phyloP scores from a whole-genome alignment of 1,139 yeast species.

The Meyerozyma athensensis region DNA sequence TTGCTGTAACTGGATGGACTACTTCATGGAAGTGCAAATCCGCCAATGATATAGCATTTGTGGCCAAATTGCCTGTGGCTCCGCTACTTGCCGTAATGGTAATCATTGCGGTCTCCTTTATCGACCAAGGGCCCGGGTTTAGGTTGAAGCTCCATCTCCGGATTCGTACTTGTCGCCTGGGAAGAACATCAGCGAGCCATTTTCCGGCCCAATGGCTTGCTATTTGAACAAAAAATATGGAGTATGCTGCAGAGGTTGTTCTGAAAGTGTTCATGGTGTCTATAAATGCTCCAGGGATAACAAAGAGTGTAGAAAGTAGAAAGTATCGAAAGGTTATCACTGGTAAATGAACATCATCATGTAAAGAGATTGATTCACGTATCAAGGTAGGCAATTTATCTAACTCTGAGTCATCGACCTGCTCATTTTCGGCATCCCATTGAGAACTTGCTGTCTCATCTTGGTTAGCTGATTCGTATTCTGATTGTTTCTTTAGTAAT shows the following conservation, averaged over 20 bases:
- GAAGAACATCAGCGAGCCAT: conserved; percentile 31
- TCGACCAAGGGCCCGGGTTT: conserved; percentile 46
- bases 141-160: conserved; percentile 21
- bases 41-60: conserved; percentile 37
- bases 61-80: conserved; percentile 44
- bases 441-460: neutral
- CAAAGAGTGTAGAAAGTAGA: conserved; percentile 32
- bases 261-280: conserved; percentile 45
- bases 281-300: conserved; percentile 45
- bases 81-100: conserved; percentile 44
- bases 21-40: conserved; percentile 32
- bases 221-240: conserved; percentile 43
- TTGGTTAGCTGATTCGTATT: neutral
- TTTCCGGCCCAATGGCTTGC: conserved; percentile 41
- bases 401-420: neutral
- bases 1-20: conserved; percentile 26
- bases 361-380: conserved; percentile 21
- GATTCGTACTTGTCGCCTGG: conserved; percentile 19
- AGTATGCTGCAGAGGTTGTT: conserved; percentile 44
- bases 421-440: neutral
- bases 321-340: conserved; percentile 40
- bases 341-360: conserved; percentile 32
- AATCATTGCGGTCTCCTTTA: conserved; percentile 40
- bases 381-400: conserved; percentile 12
- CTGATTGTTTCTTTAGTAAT: neutral